Percentiles rank a stretch among this genome's conserved stretches.
Conservation (phyloP, 495 filamentous ascomycete species). For the Lophium mytilinum region DNA sequence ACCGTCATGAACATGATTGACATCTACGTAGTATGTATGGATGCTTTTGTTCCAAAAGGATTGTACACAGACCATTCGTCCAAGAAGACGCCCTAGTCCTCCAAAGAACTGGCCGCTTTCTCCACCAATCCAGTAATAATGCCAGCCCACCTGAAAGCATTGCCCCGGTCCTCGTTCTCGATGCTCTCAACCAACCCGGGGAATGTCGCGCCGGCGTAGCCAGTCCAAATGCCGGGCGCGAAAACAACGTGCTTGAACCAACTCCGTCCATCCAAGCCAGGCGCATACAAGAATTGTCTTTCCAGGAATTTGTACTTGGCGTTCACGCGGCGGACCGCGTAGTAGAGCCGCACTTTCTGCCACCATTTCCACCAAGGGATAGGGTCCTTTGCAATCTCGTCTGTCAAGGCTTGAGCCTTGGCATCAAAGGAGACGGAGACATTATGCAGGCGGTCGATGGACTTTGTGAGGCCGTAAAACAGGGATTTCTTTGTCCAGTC, state of each 20-base stretch:
- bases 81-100: not conserved
- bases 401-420: slow-evolving; percentile 43
- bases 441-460: slow-evolving; percentile 42
- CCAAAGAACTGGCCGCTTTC: slow-evolving; percentile 21
- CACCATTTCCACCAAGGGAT: slow-evolving; percentile 76
- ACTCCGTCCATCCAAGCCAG: slow-evolving; percentile 48
- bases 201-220: slow-evolving; percentile 70
- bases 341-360: slow-evolving; percentile 54
- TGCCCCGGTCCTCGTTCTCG: slow-evolving; percentile 41
- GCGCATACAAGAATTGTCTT: slow-evolving; percentile 50
- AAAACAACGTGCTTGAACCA: slow-evolving; percentile 69
- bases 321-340: slow-evolving; percentile 46
- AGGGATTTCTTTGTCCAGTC: slow-evolving; percentile 5
- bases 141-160: slow-evolving; percentile 28
- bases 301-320: slow-evolving; percentile 56
- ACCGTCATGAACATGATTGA: no score
- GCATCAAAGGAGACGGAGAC: slow-evolving; percentile 47
- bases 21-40: no score
- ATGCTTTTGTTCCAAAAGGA: no score
- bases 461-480: slow-evolving; percentile 41
- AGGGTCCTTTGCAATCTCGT: slow-evolving; percentile 39
- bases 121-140: slow-evolving; percentile 29
- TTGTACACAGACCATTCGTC: no score
- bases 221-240: slow-evolving; percentile 76
- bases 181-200: slow-evolving; percentile 55